A percentile compares a stretch with the other conserved stretches of the same genome.
phyloP scores from a whole-genome alignment of 345 rosid genomes.

The Melaleuca alternifolia region DNA sequence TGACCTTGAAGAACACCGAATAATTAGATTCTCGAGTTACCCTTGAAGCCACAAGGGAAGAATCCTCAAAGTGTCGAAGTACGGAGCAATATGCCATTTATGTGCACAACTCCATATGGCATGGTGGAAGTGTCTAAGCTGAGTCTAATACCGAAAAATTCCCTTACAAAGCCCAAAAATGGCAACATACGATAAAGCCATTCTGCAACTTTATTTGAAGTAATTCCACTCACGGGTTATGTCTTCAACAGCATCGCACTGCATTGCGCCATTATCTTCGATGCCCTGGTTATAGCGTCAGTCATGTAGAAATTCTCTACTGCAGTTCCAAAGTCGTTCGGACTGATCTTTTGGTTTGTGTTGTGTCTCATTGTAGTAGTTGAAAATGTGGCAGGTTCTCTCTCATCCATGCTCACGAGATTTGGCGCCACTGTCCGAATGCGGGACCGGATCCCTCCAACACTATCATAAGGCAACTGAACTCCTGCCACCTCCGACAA shows the following conservation, averaged over 20 bases:
- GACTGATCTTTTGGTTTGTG: constrained; percentile 28
- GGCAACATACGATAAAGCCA: background rate
- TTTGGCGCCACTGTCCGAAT: constrained; percentile 86
- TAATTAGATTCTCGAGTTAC: background rate
- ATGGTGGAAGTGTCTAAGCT: background rate
- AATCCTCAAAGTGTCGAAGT: background rate
- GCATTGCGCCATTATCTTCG: constrained; percentile 98
- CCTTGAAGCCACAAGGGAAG: background rate
- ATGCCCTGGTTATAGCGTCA: constrained; percentile 87
- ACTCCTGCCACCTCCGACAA: constrained; percentile 81
- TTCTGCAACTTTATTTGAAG: background rate
- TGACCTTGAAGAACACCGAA: background rate
- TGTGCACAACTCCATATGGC: background rate
- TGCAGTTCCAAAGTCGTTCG: constrained; percentile 39
- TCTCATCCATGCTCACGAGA: constrained; percentile 58
- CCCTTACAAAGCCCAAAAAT: background rate
- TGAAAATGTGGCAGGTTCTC: constrained; percentile 65
- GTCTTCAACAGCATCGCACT: constrained; percentile 66
- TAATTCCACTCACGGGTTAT: constrained; percentile 18
- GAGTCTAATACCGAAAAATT: background rate
- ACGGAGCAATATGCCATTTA: background rate
- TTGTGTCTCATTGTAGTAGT: constrained; percentile 57
- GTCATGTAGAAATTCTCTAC: constrained; percentile 94
- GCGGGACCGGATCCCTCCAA: constrained; percentile 53
- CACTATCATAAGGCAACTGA: constrained; percentile 63